Conservation (phyloP, 164 flowering plant species). For the Liriodendron chinense region DNA sequence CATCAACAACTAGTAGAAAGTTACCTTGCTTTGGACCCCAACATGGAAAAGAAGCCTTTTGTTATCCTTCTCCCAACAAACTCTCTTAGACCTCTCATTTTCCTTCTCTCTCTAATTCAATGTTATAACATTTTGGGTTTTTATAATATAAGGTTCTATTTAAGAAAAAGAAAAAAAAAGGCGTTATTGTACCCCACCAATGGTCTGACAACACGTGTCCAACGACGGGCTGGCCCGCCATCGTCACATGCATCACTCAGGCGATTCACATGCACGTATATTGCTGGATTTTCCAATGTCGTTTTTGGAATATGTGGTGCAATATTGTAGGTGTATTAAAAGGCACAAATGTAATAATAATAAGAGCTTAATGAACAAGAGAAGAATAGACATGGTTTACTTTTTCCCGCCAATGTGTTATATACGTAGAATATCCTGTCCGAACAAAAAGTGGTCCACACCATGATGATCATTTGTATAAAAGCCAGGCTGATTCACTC, state of each 20-base stretch:
- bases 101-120: neutral
- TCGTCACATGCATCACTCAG: constrained; percentile 3
- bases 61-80: neutral
- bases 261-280: neutral
- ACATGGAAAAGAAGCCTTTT: constrained; percentile 2
- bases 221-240: neutral
- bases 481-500: too few species aligned
- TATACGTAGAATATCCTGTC: too few species aligned
- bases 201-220: neutral
- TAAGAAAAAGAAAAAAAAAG: neutral
- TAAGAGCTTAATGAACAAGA: too few species aligned
- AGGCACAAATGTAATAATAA: too few species aligned
- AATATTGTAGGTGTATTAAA: too few species aligned
- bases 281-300: neutral
- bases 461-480: too few species aligned
- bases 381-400: too few species aligned
- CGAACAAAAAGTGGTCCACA: too few species aligned
- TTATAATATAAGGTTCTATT: neutral
- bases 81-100: neutral
- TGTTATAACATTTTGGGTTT: neutral
- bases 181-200: neutral
- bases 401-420: too few species aligned
- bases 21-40: neutral
- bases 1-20: neutral
- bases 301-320: neutral